phyloP scores from a whole-genome alignment of 345 rosid genomes.

The Sapria himalayana region DNA sequence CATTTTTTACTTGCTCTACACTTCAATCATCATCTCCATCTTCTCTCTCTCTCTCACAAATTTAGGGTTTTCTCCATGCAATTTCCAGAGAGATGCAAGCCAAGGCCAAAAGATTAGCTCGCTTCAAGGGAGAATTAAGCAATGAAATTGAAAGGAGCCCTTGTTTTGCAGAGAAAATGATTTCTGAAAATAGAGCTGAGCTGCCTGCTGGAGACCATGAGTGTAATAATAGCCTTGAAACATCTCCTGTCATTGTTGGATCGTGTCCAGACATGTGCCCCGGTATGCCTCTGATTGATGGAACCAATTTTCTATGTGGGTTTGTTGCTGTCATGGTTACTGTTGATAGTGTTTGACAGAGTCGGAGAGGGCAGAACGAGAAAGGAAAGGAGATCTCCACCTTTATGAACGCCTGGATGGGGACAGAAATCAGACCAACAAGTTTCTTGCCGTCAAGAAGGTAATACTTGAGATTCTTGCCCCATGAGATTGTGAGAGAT shows the following conservation, averaged over 20 bases:
- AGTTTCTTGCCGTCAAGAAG: constrained; percentile 81
- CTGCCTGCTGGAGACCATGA: constrained; percentile 16
- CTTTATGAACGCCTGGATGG: constrained; percentile 87
- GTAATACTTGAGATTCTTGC: constrained; percentile 9
- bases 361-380: constrained; percentile 81
- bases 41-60: neutral
- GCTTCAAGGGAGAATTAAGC: constrained; percentile 54
- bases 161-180: constrained; percentile 18
- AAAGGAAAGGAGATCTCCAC: constrained; percentile 95
- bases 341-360: constrained; percentile 18
- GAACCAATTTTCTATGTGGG: no score
- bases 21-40: neutral
- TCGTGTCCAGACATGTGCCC: constrained; percentile 90
- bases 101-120: constrained; percentile 67
- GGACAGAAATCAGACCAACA: constrained; percentile 74
- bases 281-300: constrained; percentile 37
- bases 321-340: constrained; percentile 6
- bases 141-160: constrained; percentile 17
- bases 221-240: constrained; percentile 30
- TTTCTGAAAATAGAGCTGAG: constrained; percentile 14
- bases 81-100: constrained; percentile 55
- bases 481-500: constrained; percentile 6
- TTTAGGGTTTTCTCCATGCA: constrained; percentile 4
- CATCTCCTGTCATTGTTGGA: constrained; percentile 40
- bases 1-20: neutral